These are phyloP conservation scores for Bathelium albidoporum DNA, from an alignment of 495 filamentous ascomycete species.

Conservation along the genomic window DNA sequence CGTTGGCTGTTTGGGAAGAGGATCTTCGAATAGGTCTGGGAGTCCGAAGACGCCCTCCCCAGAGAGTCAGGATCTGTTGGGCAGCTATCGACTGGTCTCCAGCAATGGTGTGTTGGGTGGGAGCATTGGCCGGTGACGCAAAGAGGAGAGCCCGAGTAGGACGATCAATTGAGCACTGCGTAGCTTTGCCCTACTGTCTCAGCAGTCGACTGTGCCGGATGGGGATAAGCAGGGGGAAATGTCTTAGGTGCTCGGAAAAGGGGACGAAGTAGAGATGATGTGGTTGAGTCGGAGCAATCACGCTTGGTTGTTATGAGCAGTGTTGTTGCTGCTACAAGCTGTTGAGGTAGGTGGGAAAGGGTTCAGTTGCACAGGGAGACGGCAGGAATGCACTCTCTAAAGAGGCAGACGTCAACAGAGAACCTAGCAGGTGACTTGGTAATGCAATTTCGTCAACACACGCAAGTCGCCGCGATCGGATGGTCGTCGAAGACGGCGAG, in stretches of 20 bases:
- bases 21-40: not conserved
- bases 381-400: conserved; percentile 1
- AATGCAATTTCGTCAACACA: not conserved
- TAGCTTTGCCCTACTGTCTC: not conserved
- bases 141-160: not conserved
- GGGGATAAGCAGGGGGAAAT: not conserved
- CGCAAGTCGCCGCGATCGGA: not conserved
- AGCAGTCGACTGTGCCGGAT: not conserved
- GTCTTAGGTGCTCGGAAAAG: not conserved
- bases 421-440: not conserved
- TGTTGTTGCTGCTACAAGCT: not conserved
- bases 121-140: conserved; percentile 1
- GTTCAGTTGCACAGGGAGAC: not conserved
- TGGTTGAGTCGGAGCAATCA: not conserved
- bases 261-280: not conserved
- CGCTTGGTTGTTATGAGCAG: conserved; percentile 1
- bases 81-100: conserved; percentile 1
- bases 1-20: not conserved
- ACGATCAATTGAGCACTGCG: not conserved
- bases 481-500: not conserved
- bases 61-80: not conserved
- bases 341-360: not conserved
- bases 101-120: not conserved
- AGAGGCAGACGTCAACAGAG: not conserved
- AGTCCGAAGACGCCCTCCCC: conserved; percentile 1